These are phyloP conservation scores for Polytrichum formosum DNA, from an alignment of 225 moss, liverwort and hornwort species.

Conservation along the genomic window DNA sequence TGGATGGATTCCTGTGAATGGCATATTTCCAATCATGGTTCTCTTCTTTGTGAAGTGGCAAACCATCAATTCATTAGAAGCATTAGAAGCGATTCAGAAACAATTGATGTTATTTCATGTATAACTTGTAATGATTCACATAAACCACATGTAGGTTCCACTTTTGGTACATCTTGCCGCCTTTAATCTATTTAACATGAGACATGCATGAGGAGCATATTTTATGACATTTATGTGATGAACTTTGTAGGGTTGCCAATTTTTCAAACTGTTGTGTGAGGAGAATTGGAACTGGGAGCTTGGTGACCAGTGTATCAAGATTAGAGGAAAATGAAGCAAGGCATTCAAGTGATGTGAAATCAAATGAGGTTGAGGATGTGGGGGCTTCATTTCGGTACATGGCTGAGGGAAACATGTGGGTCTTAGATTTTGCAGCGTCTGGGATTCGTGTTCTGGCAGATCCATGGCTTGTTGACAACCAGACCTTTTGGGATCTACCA, in stretches of 20 bases:
- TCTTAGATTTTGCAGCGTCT: constrained; percentile 41
- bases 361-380: not conserved
- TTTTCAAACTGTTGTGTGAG: not conserved
- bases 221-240: not conserved
- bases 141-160: too few species aligned
- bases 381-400: constrained; percentile 41
- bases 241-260: constrained; percentile 17
- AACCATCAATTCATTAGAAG: too few species aligned
- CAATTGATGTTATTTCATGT: too few species aligned
- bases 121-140: too few species aligned
- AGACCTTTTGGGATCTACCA: constrained; percentile 37
- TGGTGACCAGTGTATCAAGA: not conserved
- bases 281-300: constrained; percentile 6
- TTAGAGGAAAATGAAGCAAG: not conserved
- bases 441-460: constrained; percentile 44
- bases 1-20: too few species aligned
- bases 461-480: constrained; percentile 49
- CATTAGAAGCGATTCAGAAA: too few species aligned
- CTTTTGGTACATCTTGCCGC: too few species aligned
- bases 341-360: not conserved
- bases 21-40: too few species aligned
- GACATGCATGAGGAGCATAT: too few species aligned
- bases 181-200: too few species aligned
- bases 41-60: too few species aligned
- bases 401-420: constrained; percentile 62